Evolutionary conservation across 805 yeast genomes (phyloP).

Genomic region (Saturnispora zaruensis): DNA sequence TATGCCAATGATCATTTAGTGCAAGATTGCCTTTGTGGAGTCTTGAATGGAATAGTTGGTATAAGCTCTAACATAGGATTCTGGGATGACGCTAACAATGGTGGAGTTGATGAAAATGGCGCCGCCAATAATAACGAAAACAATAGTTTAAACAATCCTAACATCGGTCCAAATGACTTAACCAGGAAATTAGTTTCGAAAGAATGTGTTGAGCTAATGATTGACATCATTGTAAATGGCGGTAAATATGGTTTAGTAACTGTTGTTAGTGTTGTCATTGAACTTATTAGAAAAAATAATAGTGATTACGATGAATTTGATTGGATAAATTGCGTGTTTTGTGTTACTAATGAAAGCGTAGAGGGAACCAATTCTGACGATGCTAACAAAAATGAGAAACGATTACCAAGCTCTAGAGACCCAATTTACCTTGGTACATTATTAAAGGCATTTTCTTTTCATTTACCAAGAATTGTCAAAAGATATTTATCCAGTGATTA

Average conservation of each 20-base stretch:
- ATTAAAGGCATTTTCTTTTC: constrained; percentile 61
- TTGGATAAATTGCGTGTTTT: constrained; percentile 25
- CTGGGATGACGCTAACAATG: constrained; percentile 21
- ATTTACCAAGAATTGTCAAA: constrained; percentile 25
- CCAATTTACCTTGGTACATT: constrained; percentile 86
- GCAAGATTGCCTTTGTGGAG: constrained; percentile 48
- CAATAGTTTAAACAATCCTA: constrained; percentile 50
- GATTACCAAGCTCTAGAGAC: constrained; percentile 84
- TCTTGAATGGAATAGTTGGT: constrained; percentile 79
- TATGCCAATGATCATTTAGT: constrained; percentile 27
- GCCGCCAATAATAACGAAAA: constrained; percentile 49
- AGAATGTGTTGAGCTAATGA: constrained; percentile 53
- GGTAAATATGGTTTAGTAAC: constrained; percentile 80
- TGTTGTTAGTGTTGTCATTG: constrained; percentile 90
- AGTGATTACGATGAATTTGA: constrained; percentile 74
- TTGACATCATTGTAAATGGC: constrained; percentile 64
- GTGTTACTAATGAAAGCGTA: constrained; percentile 4
- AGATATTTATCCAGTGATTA: constrained; percentile 26
- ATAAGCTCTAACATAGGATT: constrained; percentile 32
- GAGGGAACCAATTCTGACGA: constrained; percentile 2
- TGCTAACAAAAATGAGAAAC: constrained; percentile 9
- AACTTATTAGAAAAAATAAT: constrained; percentile 87
- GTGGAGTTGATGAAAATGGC: constrained; percentile 7
- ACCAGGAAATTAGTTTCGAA: constrained; percentile 83
- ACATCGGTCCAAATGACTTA: constrained; percentile 91